Base-by-base conservation (phyloP, 495 filamentous ascomycete species). In the Ramalina intermedia region DNA sequence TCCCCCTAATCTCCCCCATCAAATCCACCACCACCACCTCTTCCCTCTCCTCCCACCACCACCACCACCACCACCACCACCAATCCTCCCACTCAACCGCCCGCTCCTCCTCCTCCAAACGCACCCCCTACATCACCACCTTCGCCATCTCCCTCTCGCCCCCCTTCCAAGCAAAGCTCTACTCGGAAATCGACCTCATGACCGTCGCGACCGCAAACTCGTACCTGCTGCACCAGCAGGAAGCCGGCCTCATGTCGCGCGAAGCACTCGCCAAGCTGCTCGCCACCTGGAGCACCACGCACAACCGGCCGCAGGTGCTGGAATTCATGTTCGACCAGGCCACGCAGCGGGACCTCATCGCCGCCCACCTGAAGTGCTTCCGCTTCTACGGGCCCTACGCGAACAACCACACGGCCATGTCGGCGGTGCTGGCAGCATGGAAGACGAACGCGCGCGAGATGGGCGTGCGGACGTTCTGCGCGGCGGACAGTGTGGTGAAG, bases 281-380 rank as follows among this genome's bases (percentile, higher is more conserved):
- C 29, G 63, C 58, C 37, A 62, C 66, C 18, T 58, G 47, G 50
- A 78, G 73, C 74, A 61, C 51, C 13, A 55, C 63, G 3, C 76
- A 75, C 55, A 74, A 75, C 45, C 64, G 73, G 3, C 70, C 72
- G 6, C 63, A 63, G 24, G 75, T 79, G 3, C 59, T 66, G 8
- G 70, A 79, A 46, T 79, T 79, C 57, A 67, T 69, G 50, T 79
- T 73, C 50, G 74, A 78, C 53, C 73, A 77, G 50, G 60, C 58
- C 7, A 78, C 73, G 5, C 77, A 80, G 56, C 63, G 68, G 13
- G 66, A 72, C 5, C 57, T 80, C 13, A 69, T 80, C 45, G 41
- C 61, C 4, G 59, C 59, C 33, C 79, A 80, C 54, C 61, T 73
- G 37, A 64, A 66, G 8, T 67, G 48, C 13, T 61, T 79, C 45